Evolutionary conservation across 768 basidiomycete species (phyloP), one percentile per base, ranked within the genome.

Genomic region (Psilocybe tampanensis): DNA sequence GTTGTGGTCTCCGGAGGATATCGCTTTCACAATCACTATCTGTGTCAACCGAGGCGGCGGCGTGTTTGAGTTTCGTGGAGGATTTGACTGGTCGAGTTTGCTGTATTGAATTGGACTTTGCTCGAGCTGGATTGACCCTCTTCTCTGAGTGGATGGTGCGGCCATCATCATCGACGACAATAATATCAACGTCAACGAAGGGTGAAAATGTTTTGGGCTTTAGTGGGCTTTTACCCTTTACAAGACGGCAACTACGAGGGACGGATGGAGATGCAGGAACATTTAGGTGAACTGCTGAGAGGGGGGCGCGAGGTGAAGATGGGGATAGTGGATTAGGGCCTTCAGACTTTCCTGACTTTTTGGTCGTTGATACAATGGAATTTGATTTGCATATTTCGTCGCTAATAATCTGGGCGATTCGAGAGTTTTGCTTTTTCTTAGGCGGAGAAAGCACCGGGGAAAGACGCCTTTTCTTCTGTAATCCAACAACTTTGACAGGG

Each of bases 111-210:
- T 80, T 83, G 21, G 70, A 56, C 41, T 73, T 72, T 3, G 79
- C 59, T 49, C 77, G 74, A 17, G 78, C 71, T 44, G 77, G 74
- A 3, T 85, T 84, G 9, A 84, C 74, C 54, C 90, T 76, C 58
- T 79, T 74, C 68, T 92, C 90, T 64, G 83, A 79, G 54, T 78
- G 81, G 43, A 92, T 57, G 32, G 75, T 81, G 48, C 69, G 75
- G 12, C 90, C 90, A 26, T 74, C 66, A 26, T 80, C 78, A 66
- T 92, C 89, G 21, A 91, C 54, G 33, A 89, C 74, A 34, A 86
- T 73, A 49, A 92, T 91, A 44, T 92, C 87, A 48, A 90, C 74
- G 39, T 85, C 77, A 12, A 90, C 78, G 18, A 82, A 68, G 1
- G 84, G 81, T 1, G 79, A 74, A 39, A 73, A 72, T 7, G 78